Percentiles rank a stretch among this genome's conserved stretches.
Conservation (phyloP, 768 basidiomycete genomes). For the Amanita phalloides region DNA sequence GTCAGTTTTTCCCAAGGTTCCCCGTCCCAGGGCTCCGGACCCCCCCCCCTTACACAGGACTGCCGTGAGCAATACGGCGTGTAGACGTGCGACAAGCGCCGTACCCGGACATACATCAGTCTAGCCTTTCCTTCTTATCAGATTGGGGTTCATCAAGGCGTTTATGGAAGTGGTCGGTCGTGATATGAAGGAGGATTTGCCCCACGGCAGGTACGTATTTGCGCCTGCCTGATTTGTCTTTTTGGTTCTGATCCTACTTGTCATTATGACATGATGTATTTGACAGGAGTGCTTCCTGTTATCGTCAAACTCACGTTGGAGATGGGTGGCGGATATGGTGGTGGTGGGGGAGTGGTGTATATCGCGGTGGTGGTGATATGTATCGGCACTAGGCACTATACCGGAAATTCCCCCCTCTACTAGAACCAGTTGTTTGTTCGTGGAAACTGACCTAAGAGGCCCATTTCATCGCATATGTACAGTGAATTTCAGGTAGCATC, state of each 20-base stretch:
- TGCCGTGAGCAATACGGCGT: slow-evolving; percentile 56
- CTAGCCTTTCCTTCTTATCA: slow-evolving; percentile 36
- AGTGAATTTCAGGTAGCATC: too few species aligned
- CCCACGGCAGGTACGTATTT: slow-evolving; percentile 52
- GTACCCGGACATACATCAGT: slow-evolving; percentile 36
- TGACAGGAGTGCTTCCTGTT: slow-evolving; percentile 16
- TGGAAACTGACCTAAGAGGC: too few species aligned
- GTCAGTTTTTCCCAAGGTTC: slow-evolving; percentile 18
- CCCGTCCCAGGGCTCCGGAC: too few species aligned
- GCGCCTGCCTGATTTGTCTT: not conserved
- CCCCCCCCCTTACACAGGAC: slow-evolving; percentile 34
- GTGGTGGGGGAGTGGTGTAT: too few species aligned
- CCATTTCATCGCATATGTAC: too few species aligned
- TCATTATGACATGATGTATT: not conserved
- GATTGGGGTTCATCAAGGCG: slow-evolving; percentile 51
- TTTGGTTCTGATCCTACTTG: not conserved
- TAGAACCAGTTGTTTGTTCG: too few species aligned
- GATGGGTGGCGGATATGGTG: too few species aligned
- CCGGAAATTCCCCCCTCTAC: too few species aligned
- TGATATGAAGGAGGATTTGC: slow-evolving; percentile 25
- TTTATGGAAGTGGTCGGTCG: slow-evolving; percentile 40
- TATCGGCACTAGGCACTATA: too few species aligned
- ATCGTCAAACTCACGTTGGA: slow-evolving; percentile 9
- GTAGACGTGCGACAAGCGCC: slow-evolving; percentile 64
- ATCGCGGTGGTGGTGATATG: too few species aligned